A percentile compares a stretch with the other conserved stretches of the same genome.
phyloP scores from a whole-genome alignment of 2,329 filamentous ascomycete genomes.

The Biscogniauxia sp. region DNA sequence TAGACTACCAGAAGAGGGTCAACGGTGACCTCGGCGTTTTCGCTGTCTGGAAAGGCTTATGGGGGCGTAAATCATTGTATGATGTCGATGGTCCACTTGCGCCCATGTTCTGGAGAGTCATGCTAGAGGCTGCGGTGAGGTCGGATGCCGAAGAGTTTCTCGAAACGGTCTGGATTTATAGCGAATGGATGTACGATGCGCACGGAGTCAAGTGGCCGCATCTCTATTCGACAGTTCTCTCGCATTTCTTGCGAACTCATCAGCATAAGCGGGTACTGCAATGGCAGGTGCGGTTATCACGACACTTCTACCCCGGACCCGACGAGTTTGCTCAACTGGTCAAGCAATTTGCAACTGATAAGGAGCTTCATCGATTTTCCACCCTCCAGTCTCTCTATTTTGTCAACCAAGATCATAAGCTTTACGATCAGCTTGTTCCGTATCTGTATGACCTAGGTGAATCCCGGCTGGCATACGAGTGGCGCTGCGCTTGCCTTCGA shows the following conservation, averaged over 20 bases:
- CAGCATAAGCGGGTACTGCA: conserved; percentile 39
- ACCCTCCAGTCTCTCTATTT: conserved; percentile 46
- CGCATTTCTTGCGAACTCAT: conserved; percentile 40
- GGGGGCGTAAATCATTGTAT: conserved; percentile 32
- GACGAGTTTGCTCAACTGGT: conserved; percentile 42
- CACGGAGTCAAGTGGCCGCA: conserved; percentile 46
- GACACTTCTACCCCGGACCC: conserved; percentile 41
- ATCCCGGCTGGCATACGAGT: conserved; percentile 43
- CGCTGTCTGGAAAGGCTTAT: conserved; percentile 31
- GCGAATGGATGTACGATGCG: conserved; percentile 41
- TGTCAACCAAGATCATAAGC: conserved; percentile 38
- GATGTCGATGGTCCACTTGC: conserved; percentile 25
- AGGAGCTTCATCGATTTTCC: conserved; percentile 36
- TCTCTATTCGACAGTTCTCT: conserved; percentile 48
- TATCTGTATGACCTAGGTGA: conserved; percentile 47
- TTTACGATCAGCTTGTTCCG: conserved; percentile 54
- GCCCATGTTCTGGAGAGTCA: conserved; percentile 29
- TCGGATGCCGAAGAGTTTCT: conserved; percentile 32
- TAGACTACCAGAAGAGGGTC: conserved; percentile 31
- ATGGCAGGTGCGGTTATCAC: conserved; percentile 48
- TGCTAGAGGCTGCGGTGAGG: conserved; percentile 34
- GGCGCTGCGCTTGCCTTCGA: conserved; percentile 43
- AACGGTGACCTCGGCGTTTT: conserved; percentile 28
- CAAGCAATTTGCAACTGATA: conserved; percentile 39
- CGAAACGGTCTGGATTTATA: conserved; percentile 37